Base-by-base conservation (phyloP, 768 basidiomycete species). In the Tylopilus vinaceipallidus region DNA sequence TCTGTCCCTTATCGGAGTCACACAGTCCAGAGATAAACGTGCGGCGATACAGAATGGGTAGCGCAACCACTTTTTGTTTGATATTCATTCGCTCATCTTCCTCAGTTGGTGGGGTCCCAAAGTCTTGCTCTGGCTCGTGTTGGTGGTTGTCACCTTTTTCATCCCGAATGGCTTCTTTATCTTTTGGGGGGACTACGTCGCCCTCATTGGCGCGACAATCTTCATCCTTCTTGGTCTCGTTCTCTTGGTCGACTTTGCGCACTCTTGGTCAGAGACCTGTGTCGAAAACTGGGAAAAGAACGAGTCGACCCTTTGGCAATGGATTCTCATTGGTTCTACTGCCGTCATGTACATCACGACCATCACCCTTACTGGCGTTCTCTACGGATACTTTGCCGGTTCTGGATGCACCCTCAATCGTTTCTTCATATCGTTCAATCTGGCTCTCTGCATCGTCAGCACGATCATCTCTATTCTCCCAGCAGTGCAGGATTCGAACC, bases 41-140 rank as follows among this genome's bases (percentile, higher is more conserved):
- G 91, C 95, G 2, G 88, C 93, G 16, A 83, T 99, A 49, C 97
- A 99, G 75, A 99, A 99, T 69, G 97, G 95, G 91, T 94, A 67
- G 57, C 76, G 56, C 20, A 6, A 42, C n/a, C 10, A 13, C 35
- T 22, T 46, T 39, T 56, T 48, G 26, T 32, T 43, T 10, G 23
- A 36, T 35, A 8, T 46, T 32, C 45, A 36, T 45, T 45, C 20
- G 3, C 56, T 69, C 49, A 69, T 35, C 13, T 30, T 26, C 23
- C 23, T 16, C 57, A 95, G 94, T 24, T 99, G 94, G 94, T 99
- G 97, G 97, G 97, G 97, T 20, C 95, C 94, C 3, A 99, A 99
- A 66, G 84, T 91, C 43, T 77, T 97, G 9, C 74, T 89, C 9
- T 99, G 95, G 91, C 65, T 97, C 30, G 60, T 92, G 53, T 80